A percentile compares a stretch with the other conserved stretches of the same genome.
These are phyloP conservation scores for Hypsizygus marmoreus DNA, from an alignment of 768 basidiomycete species.

Conservation along the genomic window DNA sequence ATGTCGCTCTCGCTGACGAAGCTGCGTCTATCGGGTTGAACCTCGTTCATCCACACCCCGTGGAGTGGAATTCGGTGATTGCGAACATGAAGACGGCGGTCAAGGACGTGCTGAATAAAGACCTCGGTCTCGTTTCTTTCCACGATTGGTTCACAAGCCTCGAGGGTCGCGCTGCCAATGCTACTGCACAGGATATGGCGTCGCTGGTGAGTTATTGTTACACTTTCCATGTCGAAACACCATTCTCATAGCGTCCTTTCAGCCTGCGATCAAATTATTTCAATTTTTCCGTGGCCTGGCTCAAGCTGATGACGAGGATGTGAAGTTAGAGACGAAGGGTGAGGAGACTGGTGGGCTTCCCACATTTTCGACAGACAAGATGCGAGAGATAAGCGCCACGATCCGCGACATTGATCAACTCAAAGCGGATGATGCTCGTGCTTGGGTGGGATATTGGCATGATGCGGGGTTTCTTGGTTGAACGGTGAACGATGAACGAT, in stretches of 20 bases:
- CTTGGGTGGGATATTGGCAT: slow-evolving; percentile 19
- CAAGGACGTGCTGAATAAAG: background rate
- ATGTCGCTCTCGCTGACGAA: slow-evolving; percentile 25
- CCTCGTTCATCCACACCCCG: slow-evolving; percentile 39
- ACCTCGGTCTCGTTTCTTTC: slow-evolving; percentile 12
- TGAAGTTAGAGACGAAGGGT: background rate
- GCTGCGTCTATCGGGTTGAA: slow-evolving; percentile 30
- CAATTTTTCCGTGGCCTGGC: slow-evolving; percentile 33
- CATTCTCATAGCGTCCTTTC: background rate
- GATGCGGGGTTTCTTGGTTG: slow-evolving; percentile 8
- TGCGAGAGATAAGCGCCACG: slow-evolving; percentile 14
- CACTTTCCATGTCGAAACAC: background rate
- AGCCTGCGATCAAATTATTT: slow-evolving; percentile 38
- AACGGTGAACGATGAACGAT: too few relatives aligned
- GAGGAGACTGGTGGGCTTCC: slow-evolving; percentile 16
- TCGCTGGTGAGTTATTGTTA: slow-evolving; percentile 6
- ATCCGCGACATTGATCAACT: slow-evolving; percentile 10
- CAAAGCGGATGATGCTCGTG: slow-evolving; percentile 5
- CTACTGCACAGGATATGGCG: slow-evolving; percentile 1
- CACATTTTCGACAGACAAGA: slow-evolving; percentile 11
- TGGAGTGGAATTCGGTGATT: slow-evolving; percentile 35
- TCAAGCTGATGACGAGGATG: slow-evolving; percentile 17
- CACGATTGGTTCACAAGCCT: slow-evolving; percentile 17
- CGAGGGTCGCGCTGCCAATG: slow-evolving; percentile 13
- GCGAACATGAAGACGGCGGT: background rate